Evolutionary conservation across 768 basidiomycete genomes (phyloP), one percentile per base, ranked within the genome.

Genomic region (Leccinum sublutescens): DNA sequence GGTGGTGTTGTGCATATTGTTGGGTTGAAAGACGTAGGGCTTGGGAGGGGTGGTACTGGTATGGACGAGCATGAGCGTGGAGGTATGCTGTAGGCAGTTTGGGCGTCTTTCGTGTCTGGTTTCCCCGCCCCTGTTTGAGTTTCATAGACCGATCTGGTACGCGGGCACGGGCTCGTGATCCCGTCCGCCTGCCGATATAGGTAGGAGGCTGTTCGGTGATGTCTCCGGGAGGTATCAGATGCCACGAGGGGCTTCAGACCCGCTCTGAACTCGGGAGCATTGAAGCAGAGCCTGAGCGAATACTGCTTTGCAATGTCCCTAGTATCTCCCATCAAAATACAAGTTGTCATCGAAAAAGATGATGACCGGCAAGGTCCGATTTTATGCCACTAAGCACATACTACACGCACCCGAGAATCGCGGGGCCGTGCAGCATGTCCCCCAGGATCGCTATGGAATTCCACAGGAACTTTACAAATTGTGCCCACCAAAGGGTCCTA

Each of bases 1-100:
- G 17, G 57, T 59, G 17, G 61, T 57, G 15, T 66, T 63, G 33
- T 59, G 63, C 52, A 60, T 54, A 40, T 40, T 40, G 27, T 62
- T 49, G 15, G 50, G 19, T 27, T 25, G 58, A 48, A 66, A 66
- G 52, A 52, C 21, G 19, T 66, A 66, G 4, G 47, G 2, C 8
- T 23, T 52, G 31, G 33, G 51, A 34, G 31, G 21, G 49, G 17
- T 12, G 23, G 17, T 31, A 50, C 15, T 14, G 11, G 55, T 27
- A 12, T 43, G 17, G 9, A 55, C 59, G 15, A 57, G 55, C 15
- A 15, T 43, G n/a, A 7, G 56, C 40, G 9, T 56, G 55, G 8
- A n/a, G 17, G 17, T 60, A 65, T 59, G 51, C 31, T 52, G 51
- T 34, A 48, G 40, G 14, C n/a, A 8, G 40, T 43, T n/a, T n/a